These are phyloP conservation scores for Neofusicoccum cordaticola DNA, from an alignment of 2,329 filamentous ascomycete species.

Conservation along the genomic window DNA sequence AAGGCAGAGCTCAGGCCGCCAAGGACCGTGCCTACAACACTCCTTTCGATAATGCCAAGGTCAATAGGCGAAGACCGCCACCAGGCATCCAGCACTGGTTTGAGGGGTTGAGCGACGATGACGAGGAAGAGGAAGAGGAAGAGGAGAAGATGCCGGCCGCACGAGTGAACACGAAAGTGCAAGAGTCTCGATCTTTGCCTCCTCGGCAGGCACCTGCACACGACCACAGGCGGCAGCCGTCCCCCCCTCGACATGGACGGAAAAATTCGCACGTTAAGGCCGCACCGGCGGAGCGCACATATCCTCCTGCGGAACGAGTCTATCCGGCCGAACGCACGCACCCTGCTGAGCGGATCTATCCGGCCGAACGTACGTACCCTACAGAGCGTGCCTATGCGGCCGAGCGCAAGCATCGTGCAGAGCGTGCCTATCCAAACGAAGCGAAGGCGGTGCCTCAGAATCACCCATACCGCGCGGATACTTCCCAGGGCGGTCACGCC, in stretches of 20 bases:
- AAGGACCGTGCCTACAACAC: constrained; percentile 6
- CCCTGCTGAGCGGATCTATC: background rate
- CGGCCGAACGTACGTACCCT: no score
- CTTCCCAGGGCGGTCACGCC: background rate
- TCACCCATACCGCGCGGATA: background rate
- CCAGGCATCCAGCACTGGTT: constrained; percentile 52
- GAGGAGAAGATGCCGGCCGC: constrained; percentile 13
- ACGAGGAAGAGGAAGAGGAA: constrained; percentile 33
- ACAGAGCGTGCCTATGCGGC: no score
- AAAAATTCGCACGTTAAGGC: background rate
- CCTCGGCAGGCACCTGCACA: background rate
- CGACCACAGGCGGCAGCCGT: background rate
- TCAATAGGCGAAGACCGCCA: constrained; percentile 46
- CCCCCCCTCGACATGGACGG: background rate
- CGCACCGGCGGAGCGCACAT: background rate
- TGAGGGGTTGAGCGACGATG: constrained; percentile 43
- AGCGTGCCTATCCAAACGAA: background rate
- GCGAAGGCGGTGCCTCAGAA: background rate
- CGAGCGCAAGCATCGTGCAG: background rate
- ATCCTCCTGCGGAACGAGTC: background rate
- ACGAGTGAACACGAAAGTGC: background rate
- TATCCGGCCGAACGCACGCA: background rate
- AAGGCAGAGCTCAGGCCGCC: constrained; percentile 15
- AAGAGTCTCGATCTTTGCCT: background rate
- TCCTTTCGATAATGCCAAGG: constrained; percentile 45